Conservation (phyloP, 2,329 filamentous ascomycete species). For the Beauveria rudraprayagi region DNA sequence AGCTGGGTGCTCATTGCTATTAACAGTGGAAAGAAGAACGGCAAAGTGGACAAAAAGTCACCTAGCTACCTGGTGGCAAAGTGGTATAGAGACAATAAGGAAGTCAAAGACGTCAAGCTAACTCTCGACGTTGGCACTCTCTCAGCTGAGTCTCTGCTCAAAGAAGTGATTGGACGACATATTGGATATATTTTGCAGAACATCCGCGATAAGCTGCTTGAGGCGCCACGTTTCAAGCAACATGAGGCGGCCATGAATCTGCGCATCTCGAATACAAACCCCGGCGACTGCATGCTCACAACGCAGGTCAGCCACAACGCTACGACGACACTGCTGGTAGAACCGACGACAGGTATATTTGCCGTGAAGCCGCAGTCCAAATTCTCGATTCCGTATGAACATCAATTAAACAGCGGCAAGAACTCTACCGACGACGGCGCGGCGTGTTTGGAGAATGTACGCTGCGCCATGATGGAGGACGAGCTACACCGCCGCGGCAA, state of each 20-base stretch:
- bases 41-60: slow-evolving; percentile 30
- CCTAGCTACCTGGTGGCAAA: slow-evolving; percentile 54
- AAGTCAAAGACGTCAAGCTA: slow-evolving; percentile 62
- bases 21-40: slow-evolving; percentile 50
- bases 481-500: slow-evolving; percentile 53
- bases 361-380: slow-evolving; percentile 58
- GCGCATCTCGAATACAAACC: slow-evolving; percentile 50
- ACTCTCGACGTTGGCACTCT: slow-evolving; percentile 57
- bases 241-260: slow-evolving; percentile 52
- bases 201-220: slow-evolving; percentile 53
- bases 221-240: slow-evolving; percentile 52
- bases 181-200: slow-evolving; percentile 61
- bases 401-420: slow-evolving; percentile 52
- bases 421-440: slow-evolving; percentile 52
- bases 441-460: slow-evolving; percentile 49
- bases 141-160: slow-evolving; percentile 67
- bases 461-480: slow-evolving; percentile 53
- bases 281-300: slow-evolving; percentile 57
- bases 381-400: slow-evolving; percentile 50
- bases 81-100: slow-evolving; percentile 80
- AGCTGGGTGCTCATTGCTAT: slow-evolving; percentile 90
- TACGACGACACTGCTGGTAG: slow-evolving; percentile 56
- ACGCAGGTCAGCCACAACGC: slow-evolving; percentile 62
- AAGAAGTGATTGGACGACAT: slow-evolving; percentile 67
- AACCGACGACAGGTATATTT: slow-evolving; percentile 71